A percentile compares a stretch with the other conserved stretches of the same genome.
These are phyloP conservation scores for Eragrostis nindensis DNA, from an alignment of 176 grass and related monocot species.

Conservation along the genomic window DNA sequence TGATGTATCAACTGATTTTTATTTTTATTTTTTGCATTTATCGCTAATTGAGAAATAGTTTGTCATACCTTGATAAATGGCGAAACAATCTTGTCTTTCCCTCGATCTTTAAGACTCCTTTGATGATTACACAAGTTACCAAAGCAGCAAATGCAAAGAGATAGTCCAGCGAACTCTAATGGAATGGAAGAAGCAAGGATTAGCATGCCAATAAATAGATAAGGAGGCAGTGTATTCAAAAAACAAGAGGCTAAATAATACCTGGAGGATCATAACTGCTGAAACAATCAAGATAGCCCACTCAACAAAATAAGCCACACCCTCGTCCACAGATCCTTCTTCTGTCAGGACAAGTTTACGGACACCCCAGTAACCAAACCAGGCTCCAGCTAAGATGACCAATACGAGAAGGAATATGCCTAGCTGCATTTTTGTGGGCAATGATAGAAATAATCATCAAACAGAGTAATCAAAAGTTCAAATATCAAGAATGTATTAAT, in stretches of 20 bases:
- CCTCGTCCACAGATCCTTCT: slow-evolving; percentile 79
- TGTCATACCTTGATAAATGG: slow-evolving; percentile 53
- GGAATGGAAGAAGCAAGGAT: slow-evolving; percentile 15
- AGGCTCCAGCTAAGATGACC: slow-evolving; percentile 84
- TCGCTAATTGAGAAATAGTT: slow-evolving; percentile 15
- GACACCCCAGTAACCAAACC: slow-evolving; percentile 99
- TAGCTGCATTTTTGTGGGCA: slow-evolving; percentile 51
- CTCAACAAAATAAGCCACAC: slow-evolving; percentile 92
- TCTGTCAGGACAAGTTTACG: slow-evolving; percentile 91
- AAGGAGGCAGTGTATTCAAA: not conserved
- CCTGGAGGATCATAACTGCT: slow-evolving; percentile 86
- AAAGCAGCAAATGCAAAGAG: slow-evolving; percentile 66
- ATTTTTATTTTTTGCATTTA: too few relatives aligned
- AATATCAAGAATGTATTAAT: slow-evolving; percentile 13
- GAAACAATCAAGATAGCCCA: slow-evolving; percentile 84
- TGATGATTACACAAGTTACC: slow-evolving; percentile 47
- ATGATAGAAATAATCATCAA: not conserved
- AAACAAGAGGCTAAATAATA: slow-evolving; percentile 33
- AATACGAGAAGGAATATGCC: slow-evolving; percentile 77
- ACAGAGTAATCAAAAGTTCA: slow-evolving; percentile 21
- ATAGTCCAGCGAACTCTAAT: slow-evolving; percentile 84
- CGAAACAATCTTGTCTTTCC: slow-evolving; percentile 47
- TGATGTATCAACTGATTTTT: not conserved
- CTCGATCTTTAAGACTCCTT: slow-evolving; percentile 54
- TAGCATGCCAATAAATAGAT: slow-evolving; percentile 25